Percentiles rank a stretch among this genome's conserved stretches.
These are phyloP conservation scores for Saprolegnia diclina DNA, from an alignment of 352 stramenopile genomes.

Conservation along the genomic window DNA sequence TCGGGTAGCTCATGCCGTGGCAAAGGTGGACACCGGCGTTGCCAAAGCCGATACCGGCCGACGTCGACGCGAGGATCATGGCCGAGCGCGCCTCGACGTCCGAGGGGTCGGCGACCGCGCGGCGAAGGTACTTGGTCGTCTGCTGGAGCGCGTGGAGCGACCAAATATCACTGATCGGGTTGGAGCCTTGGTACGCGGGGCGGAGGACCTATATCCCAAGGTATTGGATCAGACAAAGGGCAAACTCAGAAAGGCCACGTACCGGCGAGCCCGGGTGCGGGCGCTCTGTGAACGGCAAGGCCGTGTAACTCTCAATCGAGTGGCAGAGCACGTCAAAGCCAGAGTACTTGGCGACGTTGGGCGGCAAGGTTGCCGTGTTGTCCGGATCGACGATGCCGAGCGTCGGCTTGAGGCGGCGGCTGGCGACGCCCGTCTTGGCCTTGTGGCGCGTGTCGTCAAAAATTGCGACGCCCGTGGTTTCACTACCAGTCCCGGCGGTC, in stretches of 20 bases:
- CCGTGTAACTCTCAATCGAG: conserved; percentile 43
- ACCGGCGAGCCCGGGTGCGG: conserved; percentile 32
- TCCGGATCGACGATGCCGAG: conserved; percentile 43
- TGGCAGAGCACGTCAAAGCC: conserved; percentile 47
- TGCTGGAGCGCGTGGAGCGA: conserved; percentile 37
- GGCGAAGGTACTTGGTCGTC: conserved; percentile 33
- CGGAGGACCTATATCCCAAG: conserved; percentile 22
- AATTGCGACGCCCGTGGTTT: conserved; percentile 42
- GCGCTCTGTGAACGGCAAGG: conserved; percentile 34
- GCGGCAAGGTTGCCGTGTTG: conserved; percentile 36
- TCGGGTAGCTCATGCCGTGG: conserved; percentile 43
- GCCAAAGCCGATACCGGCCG: conserved; percentile 43
- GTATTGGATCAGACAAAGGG: not conserved
- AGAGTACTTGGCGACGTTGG: conserved; percentile 36
- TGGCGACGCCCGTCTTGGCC: conserved; percentile 41
- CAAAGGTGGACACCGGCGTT: conserved; percentile 48
- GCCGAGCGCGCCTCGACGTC: conserved; percentile 36
- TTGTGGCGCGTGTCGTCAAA: conserved; percentile 42
- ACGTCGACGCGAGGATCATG: conserved; percentile 38
- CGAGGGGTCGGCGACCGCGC: conserved; percentile 28
- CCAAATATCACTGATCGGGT: conserved; percentile 46
- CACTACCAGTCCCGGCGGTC: conserved; percentile 40
- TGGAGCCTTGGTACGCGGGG: conserved; percentile 42
- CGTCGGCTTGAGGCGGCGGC: conserved; percentile 37
- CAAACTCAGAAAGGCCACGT: not conserved